Base-by-base conservation (phyloP, 2,329 filamentous ascomycete species). In the Xylaria sp. region DNA sequence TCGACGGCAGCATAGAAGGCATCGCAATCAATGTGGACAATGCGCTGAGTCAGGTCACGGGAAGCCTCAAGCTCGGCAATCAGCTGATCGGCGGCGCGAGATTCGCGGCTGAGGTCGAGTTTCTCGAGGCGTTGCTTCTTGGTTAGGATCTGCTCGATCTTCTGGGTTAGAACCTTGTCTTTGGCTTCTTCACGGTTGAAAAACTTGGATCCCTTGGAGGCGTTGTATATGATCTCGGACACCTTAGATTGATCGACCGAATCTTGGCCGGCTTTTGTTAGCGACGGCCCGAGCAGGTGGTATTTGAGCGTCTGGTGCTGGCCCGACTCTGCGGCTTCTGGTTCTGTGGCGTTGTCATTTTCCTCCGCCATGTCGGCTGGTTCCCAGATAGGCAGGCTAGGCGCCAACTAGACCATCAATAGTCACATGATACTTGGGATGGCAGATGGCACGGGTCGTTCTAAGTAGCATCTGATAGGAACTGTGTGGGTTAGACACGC, bases 1-100 rank as follows among this genome's bases (percentile, higher is more conserved):
- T 98, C 96, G 0, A 98, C 96, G 0, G 96, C 93, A 0, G 96
- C 96, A 76, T 96, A 99, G 80, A 99, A 99, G 17, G 96, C 96
- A 82, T 99, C 96, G 80, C 96, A 98, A 79, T 99, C 96, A 56
- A 98, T 88, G 78, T 99, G 96, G 0, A 98, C 91, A 27, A 98
- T 88, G 65, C 89, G 85, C 78, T 98, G 96, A 0, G 90, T 91
- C 42, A 99, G 83, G 76, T 98, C 94, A 55, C 96, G 87, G 1
- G 86, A 85, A 7, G 89, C 78, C 76, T 99, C 96, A 21, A 98
- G 86, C 74, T 95, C 89, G 0, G 89, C 85, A 61, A 98, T 90
- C 69, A 93, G 89, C 69, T 93, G 90, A 78, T 98, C 94, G 21
- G 93, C 94, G 66, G 89, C 89, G 53, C 92, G 90, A 34, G 91